phyloP scores from a whole-genome alignment of 2,329 filamentous ascomycete genomes.

The Sclerotinia subarctica region DNA sequence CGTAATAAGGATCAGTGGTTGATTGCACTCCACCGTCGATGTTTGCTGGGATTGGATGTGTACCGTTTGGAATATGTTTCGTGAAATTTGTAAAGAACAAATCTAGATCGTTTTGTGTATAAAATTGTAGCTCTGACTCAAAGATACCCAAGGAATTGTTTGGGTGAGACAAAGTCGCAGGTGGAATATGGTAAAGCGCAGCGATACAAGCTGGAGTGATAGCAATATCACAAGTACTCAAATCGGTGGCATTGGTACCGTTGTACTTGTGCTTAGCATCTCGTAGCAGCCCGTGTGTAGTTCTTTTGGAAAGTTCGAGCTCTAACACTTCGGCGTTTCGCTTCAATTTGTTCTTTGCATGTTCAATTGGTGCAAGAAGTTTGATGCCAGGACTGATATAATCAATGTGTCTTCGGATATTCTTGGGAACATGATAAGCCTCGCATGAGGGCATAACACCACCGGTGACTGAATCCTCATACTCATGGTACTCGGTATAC shows the following conservation, averaged over 20 bases:
- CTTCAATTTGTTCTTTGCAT: conserved; percentile 24
- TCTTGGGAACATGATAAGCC: conserved; percentile 46
- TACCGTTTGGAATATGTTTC: conserved; percentile 35
- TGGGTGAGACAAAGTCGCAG: conserved; percentile 21
- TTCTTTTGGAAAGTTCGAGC: conserved; percentile 15
- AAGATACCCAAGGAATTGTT: conserved; percentile 42
- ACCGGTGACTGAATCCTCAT: conserved; percentile 46
- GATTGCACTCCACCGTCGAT: conserved; percentile 42
- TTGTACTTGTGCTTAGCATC: not conserved
- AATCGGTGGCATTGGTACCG: conserved; percentile 45
- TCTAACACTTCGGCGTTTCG: conserved; percentile 14
- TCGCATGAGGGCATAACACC: conserved; percentile 39
- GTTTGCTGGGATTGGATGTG: conserved; percentile 36
- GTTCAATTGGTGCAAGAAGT: conserved; percentile 42
- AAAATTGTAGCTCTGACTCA: conserved; percentile 41
- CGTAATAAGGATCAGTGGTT: conserved; percentile 30
- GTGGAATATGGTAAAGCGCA: conserved; percentile 40
- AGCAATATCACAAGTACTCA: conserved; percentile 34
- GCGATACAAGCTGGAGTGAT: conserved; percentile 34
- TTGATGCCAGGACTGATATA: conserved; percentile 48
- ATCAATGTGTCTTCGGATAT: conserved; percentile 50
- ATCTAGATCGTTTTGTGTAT: conserved; percentile 40
- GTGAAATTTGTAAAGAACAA: conserved; percentile 37
- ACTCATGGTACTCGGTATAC: conserved; percentile 38
- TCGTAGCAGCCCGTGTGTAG: conserved; percentile 9